Base-by-base conservation (phyloP, 345 rosid species). In the Linum usitatissimum region DNA sequence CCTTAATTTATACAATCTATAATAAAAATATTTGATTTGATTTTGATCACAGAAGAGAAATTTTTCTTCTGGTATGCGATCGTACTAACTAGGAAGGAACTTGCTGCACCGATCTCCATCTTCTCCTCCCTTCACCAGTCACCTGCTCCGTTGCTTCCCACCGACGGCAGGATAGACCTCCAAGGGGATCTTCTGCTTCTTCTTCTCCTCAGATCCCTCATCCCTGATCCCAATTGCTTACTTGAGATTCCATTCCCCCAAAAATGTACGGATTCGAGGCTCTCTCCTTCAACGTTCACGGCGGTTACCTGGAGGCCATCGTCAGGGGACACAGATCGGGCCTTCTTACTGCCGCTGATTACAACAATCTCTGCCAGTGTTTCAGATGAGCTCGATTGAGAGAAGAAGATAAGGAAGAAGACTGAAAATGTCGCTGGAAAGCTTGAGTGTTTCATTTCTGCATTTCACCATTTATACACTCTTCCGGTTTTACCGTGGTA, bases 211-310 rank as follows among this genome's bases (percentile, higher is more conserved):
- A 45, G 51, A 45, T 45, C 51, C 13, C 51, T 7, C 5, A 34
- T 34, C 8, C 4, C 8, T 7, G 8, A 45, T 45, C 10, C 1
- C 2, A 10, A 45, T 10, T 23, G 2, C 28, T 23, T 23, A 23
- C 28, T 23, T 7, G 38, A 9, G 28, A 23, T 23, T 23, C 28
- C 28, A 23, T 23, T 23, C 28, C 10, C 51, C 51, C 2, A 45
- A 75, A 68, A 53, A 93, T 93, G 99, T 93, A 93, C 84, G 99
- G 99, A 73, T 93, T 93, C 84, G 99, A 93, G 71, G 96, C 97
- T 18, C 59, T 93, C 68, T 87, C 95, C 5, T 93, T 93, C 77
- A 93, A 93, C 86, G 82, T 93, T 67, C 94, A 93, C 54, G 96
- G 95, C 12, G 99, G 99, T 3, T 93, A 84, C 76, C 65, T 87